Evolutionary conservation across 2,329 filamentous ascomycete genomes (phyloP).

Genomic region (Phyllosticta citribraziliensis): DNA sequence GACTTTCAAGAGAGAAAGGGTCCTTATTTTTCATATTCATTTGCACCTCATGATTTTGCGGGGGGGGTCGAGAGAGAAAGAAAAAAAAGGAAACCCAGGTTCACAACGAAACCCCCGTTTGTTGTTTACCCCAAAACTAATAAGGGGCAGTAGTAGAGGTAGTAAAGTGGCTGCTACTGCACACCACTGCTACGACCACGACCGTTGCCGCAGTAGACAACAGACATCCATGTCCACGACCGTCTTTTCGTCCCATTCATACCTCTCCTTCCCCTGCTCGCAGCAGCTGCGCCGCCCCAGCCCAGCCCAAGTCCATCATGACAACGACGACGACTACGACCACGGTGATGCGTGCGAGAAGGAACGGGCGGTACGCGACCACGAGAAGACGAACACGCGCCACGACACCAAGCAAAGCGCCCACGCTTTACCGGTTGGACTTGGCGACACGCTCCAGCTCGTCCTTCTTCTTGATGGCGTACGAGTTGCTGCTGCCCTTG

Average conservation of each 20-base stretch:
- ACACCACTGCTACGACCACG: neutral
- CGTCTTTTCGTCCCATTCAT: too few species aligned
- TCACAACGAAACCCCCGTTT: neutral
- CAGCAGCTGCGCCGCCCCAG: too few species aligned
- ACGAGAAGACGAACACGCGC: neutral
- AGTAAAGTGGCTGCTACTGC: neutral
- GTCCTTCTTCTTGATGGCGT: conserved; percentile 99
- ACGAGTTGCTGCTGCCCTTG: conserved; percentile 99
- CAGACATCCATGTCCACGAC: too few species aligned
- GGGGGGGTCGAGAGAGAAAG: neutral
- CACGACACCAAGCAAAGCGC: neutral
- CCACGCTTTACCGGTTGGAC: conserved; percentile 87
- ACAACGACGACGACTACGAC: too few species aligned
- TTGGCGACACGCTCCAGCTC: conserved; percentile 99
- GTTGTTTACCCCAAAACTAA: neutral
- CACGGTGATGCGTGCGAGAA: too few species aligned
- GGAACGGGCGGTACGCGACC: neutral
- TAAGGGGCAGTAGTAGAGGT: neutral
- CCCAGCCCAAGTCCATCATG: too few species aligned
- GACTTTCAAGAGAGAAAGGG: neutral
- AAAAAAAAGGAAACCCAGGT: neutral
- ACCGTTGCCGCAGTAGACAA: neutral
- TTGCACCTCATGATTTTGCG: neutral
- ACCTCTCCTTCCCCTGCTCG: too few species aligned
- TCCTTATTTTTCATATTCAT: neutral